Conservation (phyloP, 441 rosid species). For the Lepidium campestre region DNA sequence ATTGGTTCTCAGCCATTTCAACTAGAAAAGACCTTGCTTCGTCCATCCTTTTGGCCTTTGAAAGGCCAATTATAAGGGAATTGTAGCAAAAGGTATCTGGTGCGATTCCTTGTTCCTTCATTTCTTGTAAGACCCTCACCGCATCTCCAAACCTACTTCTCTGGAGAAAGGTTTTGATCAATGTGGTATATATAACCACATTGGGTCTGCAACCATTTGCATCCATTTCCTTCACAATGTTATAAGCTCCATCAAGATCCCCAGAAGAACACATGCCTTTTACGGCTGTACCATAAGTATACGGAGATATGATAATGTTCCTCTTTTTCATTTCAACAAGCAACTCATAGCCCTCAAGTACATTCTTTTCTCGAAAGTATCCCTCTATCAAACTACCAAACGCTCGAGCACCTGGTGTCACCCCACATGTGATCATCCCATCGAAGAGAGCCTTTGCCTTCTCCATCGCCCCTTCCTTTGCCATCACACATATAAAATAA, state of each 20-base stretch:
- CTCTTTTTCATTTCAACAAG: constrained; percentile 53
- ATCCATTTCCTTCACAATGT: constrained; percentile 48
- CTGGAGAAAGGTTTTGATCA: constrained; percentile 56
- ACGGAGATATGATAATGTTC: constrained; percentile 44
- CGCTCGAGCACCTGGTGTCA: constrained; percentile 51
- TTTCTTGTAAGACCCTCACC: constrained; percentile 38
- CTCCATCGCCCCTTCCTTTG: constrained; percentile 59
- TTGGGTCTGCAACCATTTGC: constrained; percentile 58
- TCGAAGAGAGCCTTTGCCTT: constrained; percentile 46
- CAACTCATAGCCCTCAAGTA: constrained; percentile 34
- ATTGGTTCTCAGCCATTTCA: constrained; percentile 54
- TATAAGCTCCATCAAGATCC: constrained; percentile 45
- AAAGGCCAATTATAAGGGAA: constrained; percentile 64
- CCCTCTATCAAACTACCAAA: constrained; percentile 60
- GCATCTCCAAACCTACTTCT: constrained; percentile 53
- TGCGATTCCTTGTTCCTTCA: constrained; percentile 50
- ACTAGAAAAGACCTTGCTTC: constrained; percentile 52
- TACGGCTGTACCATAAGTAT: constrained; percentile 44
- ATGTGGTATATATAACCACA: constrained; percentile 46
- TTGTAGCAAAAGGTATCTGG: constrained; percentile 77
- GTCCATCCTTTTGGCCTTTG: constrained; percentile 73
- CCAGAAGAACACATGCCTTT: constrained; percentile 51
- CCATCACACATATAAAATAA: constrained; percentile 40
- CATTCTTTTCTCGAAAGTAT: constrained; percentile 38
- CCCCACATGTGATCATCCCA: constrained; percentile 55